phyloP scores from a whole-genome alignment of 2,329 filamentous ascomycete genomes.

The Xylaria polymorpha region DNA sequence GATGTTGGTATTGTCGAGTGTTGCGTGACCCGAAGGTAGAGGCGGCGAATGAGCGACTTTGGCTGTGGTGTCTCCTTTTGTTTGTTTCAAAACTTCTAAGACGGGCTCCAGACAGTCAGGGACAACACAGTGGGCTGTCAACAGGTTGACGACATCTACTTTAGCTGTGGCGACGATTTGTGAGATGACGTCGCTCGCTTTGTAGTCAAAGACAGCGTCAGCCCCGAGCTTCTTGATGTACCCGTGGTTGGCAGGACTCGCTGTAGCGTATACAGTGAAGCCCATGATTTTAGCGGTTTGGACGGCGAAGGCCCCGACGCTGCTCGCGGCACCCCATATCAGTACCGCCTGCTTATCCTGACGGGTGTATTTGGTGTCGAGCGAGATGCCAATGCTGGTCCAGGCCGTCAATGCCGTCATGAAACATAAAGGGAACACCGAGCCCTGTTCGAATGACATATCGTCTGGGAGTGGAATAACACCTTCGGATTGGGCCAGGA shows the following conservation, averaged over 20 bases:
- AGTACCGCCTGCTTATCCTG: conserved; percentile 8
- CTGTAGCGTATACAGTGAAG: conserved; percentile 8
- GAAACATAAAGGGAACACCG: not conserved
- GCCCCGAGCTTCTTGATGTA: not conserved
- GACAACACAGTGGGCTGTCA: not conserved
- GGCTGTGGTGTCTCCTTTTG: not conserved
- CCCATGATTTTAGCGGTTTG: conserved; percentile 13
- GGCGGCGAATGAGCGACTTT: not conserved
- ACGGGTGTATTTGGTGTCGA: conserved; percentile 3
- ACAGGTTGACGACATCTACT: not conserved
- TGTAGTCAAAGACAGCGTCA: not conserved
- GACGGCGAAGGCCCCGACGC: conserved; percentile 13
- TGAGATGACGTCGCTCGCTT: not conserved
- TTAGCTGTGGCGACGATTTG: not conserved
- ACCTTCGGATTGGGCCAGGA: not conserved
- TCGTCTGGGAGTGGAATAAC: not conserved
- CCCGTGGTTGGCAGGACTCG: conserved; percentile 1
- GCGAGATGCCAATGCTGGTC: conserved; percentile 7
- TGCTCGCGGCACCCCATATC: conserved; percentile 15
- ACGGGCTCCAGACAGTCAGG: not conserved
- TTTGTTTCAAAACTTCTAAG: not conserved
- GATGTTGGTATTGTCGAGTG: not conserved
- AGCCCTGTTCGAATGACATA: not conserved
- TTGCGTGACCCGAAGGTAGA: not conserved
- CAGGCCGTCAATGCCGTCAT: conserved; percentile 13